Evolutionary conservation across 768 basidiomycete species (phyloP).

Genomic region (Suillus weaverae): DNA sequence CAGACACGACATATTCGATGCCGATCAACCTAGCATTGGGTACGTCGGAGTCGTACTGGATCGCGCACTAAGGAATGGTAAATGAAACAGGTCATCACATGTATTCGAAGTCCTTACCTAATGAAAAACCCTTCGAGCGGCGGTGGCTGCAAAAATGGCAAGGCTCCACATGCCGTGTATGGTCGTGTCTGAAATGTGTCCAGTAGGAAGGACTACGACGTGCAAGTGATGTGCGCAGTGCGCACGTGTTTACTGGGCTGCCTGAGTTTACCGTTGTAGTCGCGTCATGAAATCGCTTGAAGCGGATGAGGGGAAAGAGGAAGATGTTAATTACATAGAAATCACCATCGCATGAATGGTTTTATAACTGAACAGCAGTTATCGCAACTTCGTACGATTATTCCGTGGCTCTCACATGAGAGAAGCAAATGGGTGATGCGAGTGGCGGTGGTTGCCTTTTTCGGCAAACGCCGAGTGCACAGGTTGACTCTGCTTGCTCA

Average conservation of each 20-base stretch:
- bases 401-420: not conserved
- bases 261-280: not conserved
- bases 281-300: not conserved
- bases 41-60: conserved; percentile 43
- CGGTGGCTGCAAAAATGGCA: conserved; percentile 47
- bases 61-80: conserved; percentile 36
- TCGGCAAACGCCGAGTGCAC: conserved; percentile 30
- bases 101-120: conserved; percentile 32
- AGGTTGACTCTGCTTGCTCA: conserved; percentile 24
- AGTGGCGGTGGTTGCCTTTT: not conserved
- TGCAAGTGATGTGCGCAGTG: conserved; percentile 20
- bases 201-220: not conserved
- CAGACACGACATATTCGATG: conserved; percentile 52
- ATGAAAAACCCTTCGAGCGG: conserved; percentile 38
- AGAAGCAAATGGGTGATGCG: not conserved
- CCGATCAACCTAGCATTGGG: conserved; percentile 50
- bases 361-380: not conserved
- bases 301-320: not conserved
- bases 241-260: conserved; percentile 15
- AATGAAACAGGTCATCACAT: not conserved
- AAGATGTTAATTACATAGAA: not conserved
- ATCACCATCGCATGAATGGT: not conserved
- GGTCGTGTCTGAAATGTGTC: conserved; percentile 25
- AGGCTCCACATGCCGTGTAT: conserved; percentile 39
- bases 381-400: not conserved